Base-by-base conservation (phyloP, 495 filamentous ascomycete genomes). In the Usnea hakonensis region DNA sequence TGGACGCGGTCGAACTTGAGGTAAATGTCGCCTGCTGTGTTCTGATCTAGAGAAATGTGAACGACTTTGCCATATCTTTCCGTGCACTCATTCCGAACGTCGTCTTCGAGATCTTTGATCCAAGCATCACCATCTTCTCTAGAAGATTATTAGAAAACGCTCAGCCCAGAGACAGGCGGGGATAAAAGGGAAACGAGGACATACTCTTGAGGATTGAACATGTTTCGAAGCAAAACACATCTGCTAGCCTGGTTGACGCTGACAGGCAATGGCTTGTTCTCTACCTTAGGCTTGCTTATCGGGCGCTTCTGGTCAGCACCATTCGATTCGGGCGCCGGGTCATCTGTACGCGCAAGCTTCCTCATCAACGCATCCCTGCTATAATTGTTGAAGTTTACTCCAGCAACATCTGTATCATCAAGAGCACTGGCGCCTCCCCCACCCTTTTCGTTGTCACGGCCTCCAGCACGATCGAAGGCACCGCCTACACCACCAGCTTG, bases 381-480 rank as follows among this genome's bases (percentile, higher is more conserved):
- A 78, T 95, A 96, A 72, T 97, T 97, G 83, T 90, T 96, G 87
- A 97, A 97, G 75, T 97, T 97, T 73, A 97, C 91, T 71, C 95
- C 95, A 36, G 89, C 90, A 73, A 99, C 91, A 76, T 99, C 95
- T 62, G 92, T 95, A 72, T 99, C 95, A 76, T 99, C 95, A 58
- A 99, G 79, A 68, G 94, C 94, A 78, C 93, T 97, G 48, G 95
- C 95, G 65, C 90, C 89, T 60, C 91, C 89, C 64, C 89, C 84
- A 66, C 83, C 82, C 78, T 96, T 96, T 67, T 97, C 90, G 72
- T 85, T 87, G 65, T 96, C 94, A 55, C 91, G 86, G 68, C 90
- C 91, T 60, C 90, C 90, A 65, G 92, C 90, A 67, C 94, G 91
- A 75, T 97, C 94, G 70, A 96, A 97, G 72, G 88, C 89, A 71